Evolutionary conservation across 2,329 filamentous ascomycete species (phyloP).

Genomic region (Coniochaeta sp.): DNA sequence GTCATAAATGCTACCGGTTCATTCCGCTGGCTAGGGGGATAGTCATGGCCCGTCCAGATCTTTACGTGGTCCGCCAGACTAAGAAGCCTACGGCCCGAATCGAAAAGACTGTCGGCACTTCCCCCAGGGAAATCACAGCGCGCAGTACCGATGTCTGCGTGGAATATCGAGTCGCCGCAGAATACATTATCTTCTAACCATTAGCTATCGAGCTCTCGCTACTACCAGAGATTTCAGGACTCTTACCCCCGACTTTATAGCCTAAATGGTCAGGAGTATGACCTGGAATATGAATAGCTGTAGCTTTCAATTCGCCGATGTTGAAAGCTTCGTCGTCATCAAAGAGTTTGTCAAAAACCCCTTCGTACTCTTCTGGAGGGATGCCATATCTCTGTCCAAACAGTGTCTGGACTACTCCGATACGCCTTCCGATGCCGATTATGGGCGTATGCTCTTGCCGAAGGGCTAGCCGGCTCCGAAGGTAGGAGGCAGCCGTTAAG

Average conservation of each 20-base stretch:
- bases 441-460: slow-evolving; percentile 19
- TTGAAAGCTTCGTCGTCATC: slow-evolving; percentile 44
- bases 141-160: slow-evolving; percentile 43
- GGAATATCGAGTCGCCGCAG: slow-evolving; percentile 45
- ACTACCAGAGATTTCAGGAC: too few species aligned
- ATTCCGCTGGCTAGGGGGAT: slow-evolving; percentile 27
- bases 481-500: slow-evolving; percentile 50
- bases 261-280: slow-evolving; percentile 56
- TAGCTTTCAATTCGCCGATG: slow-evolving; percentile 37
- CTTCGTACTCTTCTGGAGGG: slow-evolving; percentile 28
- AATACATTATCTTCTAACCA: slow-evolving; percentile 33
- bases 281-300: slow-evolving; percentile 48
- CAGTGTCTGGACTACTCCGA: slow-evolving; percentile 39
- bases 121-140: slow-evolving; percentile 50
- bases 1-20: slow-evolving; percentile 31
- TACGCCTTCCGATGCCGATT: slow-evolving; percentile 50
- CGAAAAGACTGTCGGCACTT: slow-evolving; percentile 32
- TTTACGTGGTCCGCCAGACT: slow-evolving; percentile 32
- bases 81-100: slow-evolving; percentile 34
- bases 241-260: slow-evolving; percentile 43
- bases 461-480: slow-evolving; percentile 34
- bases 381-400: slow-evolving; percentile 44
- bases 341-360: slow-evolving; percentile 45
- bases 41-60: slow-evolving; percentile 50
- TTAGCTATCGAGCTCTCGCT: too few species aligned